Conservation (phyloP, 352 stramenopile genomes). For the Globisporangium nunn region DNA sequence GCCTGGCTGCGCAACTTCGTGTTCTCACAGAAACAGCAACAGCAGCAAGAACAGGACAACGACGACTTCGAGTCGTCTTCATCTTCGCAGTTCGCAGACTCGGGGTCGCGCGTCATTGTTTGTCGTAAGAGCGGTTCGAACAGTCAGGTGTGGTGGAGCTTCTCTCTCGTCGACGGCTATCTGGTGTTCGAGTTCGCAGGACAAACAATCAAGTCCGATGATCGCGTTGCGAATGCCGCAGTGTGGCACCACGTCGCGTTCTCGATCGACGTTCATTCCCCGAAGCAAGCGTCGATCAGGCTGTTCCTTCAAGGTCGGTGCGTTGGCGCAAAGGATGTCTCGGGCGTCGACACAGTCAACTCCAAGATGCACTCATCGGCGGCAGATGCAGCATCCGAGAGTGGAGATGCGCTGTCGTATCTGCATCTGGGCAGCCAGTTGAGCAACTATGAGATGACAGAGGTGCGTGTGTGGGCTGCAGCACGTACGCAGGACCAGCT, state of each 20-base stretch:
- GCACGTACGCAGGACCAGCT: constrained; percentile 66
- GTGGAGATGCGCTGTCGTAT: constrained; percentile 18
- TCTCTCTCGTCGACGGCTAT: constrained; percentile 33
- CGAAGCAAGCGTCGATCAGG: constrained; percentile 38
- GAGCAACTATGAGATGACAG: constrained; percentile 58
- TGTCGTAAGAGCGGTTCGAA: constrained; percentile 12
- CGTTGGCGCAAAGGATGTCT: constrained; percentile 40
- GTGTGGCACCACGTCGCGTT: constrained; percentile 71
- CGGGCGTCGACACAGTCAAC: constrained; percentile 25
- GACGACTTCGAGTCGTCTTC: not conserved
- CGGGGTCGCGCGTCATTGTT: constrained; percentile 7
- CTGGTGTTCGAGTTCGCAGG: constrained; percentile 41
- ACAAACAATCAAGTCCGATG: constrained; percentile 35
- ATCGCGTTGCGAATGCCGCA: constrained; percentile 28
- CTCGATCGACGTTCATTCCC: constrained; percentile 48
- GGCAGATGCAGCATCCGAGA: not conserved
- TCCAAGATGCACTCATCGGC: constrained; percentile 5
- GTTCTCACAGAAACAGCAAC: constrained; percentile 22
- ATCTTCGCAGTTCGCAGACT: constrained; percentile 2
- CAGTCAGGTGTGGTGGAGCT: constrained; percentile 29
- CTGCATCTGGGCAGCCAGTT: constrained; percentile 33
- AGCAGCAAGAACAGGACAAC: constrained; percentile 23
- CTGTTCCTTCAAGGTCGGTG: constrained; percentile 55
- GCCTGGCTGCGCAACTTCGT: constrained; percentile 63
- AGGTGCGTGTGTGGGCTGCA: constrained; percentile 73